Evolutionary conservation across 2,329 filamentous ascomycete genomes (phyloP), one percentile per base, ranked within the genome.

Genomic region (Chrysosphaeria jannelii): DNA sequence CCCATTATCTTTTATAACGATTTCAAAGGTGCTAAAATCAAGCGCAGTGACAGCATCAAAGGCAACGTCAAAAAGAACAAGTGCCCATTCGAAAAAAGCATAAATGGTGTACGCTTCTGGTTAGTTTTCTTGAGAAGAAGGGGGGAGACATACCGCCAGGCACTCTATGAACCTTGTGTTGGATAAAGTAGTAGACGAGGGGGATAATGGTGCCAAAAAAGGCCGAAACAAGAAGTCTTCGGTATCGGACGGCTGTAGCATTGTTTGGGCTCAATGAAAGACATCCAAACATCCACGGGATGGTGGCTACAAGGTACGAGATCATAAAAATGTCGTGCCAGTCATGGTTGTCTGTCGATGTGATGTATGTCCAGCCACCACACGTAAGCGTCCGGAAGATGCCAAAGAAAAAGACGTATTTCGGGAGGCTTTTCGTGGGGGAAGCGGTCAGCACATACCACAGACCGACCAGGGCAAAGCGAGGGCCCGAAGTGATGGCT

Each of bases 251-350:
- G 5, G 85, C 75, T 30, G 51, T 60, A 8, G 67, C 56, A 40
- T 91, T 90, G 27, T 67, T 63, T 8, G 81, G 78, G 44, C 79
- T 91, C 24, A 93, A 49, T 5, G 70, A 64, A 30, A 93, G 58
- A 43, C 81, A 91, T 23, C 85, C 85, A 22, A 76, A 44, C 2
- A 81, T 97, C 85, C 85, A 97, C 2, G 85, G 85, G 25, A 97
- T 53, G 3, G 85, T 93, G 16, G 76, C 71, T 21, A 97, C 68
- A 26, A 97, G 54, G 44, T 97, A 97, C 9, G 78, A 88, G 35
- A 97, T 91, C 85, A 97, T 97, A 43, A 97, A 81, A 31, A 93
- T 81, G 39, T 97, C 85, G 43, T 97, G 85, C 79, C 78, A 93
- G 45, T 89, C 66, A 44, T 97, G 85, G 42, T 93, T 76, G 41